Conservation (phyloP, 148 eudicot genomes). For the Euryodendron excelsum region DNA sequence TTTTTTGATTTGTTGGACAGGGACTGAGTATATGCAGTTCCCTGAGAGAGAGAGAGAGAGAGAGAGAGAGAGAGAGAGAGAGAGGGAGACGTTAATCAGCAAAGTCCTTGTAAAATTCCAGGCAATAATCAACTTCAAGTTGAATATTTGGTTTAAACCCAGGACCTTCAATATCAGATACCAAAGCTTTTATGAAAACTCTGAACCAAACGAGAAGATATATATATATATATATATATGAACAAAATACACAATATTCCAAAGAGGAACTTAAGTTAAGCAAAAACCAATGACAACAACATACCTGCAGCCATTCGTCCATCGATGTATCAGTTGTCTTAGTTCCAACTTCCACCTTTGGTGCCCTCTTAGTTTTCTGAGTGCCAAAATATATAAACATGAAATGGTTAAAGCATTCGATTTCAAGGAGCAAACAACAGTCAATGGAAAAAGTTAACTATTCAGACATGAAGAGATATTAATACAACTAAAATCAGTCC, state of each 20-base stretch:
- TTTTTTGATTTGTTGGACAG: conserved; percentile 69
- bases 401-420: background rate
- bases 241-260: background rate
- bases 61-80: background rate
- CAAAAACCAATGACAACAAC: background rate
- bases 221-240: background rate
- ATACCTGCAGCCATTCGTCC: conserved; percentile 97
- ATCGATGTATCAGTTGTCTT: conserved; percentile 71
- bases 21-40: conserved; percentile 82
- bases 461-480: background rate
- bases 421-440: background rate
- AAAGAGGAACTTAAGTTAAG: background rate
- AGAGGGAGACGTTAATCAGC: background rate
- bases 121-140: background rate
- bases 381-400: background rate
- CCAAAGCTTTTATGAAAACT: background rate
- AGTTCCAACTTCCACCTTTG: conserved; percentile 98
- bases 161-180: background rate
- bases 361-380: conserved; percentile 83
- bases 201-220: background rate
- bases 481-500: background rate
- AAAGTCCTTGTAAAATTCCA: background rate
- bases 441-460: background rate
- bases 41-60: conserved; percentile 43
- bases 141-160: background rate